Percentiles rank a stretch among this genome's conserved stretches.
Conservation (phyloP, 495 filamentous ascomycete genomes). For the Entonaema liquescens region DNA sequence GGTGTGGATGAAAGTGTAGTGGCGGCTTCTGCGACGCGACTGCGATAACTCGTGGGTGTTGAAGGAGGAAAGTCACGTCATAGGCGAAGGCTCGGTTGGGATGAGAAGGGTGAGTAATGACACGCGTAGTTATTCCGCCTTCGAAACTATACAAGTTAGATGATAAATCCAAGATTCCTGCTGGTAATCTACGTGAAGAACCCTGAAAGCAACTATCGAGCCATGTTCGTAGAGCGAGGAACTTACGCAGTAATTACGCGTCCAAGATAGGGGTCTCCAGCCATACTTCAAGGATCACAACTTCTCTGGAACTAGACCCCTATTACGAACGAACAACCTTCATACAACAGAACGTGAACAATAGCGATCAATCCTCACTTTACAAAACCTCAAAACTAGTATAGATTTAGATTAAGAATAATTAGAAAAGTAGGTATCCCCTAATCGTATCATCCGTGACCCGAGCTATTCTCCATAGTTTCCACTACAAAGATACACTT, state of each 20-base stretch:
- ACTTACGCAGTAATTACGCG: constrained; percentile 41
- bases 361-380: no score
- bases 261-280: constrained; percentile 32
- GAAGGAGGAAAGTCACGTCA: constrained; percentile 49
- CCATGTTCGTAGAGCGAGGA: not conserved
- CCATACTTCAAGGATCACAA: constrained; percentile 7
- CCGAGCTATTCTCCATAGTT: not conserved
- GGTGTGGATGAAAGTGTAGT: constrained; percentile 56
- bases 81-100: constrained; percentile 50
- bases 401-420: not conserved
- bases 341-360: not conserved
- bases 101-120: constrained; percentile 39
- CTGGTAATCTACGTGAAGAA: not conserved
- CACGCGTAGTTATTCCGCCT: constrained; percentile 42
- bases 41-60: constrained; percentile 45
- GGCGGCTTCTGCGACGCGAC: constrained; percentile 53
- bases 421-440: not conserved
- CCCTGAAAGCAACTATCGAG: not conserved
- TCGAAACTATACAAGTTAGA: constrained; percentile 42
- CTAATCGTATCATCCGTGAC: not conserved
- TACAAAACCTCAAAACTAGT: not conserved
- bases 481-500: not conserved
- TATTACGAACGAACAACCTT: not conserved
- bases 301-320: not conserved
- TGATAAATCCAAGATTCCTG: constrained; percentile 12